Evolutionary conservation across 176 grass and related monocot genomes (phyloP), one percentile per base, ranked within the genome.

Genomic region (Oryza meridionalis): DNA sequence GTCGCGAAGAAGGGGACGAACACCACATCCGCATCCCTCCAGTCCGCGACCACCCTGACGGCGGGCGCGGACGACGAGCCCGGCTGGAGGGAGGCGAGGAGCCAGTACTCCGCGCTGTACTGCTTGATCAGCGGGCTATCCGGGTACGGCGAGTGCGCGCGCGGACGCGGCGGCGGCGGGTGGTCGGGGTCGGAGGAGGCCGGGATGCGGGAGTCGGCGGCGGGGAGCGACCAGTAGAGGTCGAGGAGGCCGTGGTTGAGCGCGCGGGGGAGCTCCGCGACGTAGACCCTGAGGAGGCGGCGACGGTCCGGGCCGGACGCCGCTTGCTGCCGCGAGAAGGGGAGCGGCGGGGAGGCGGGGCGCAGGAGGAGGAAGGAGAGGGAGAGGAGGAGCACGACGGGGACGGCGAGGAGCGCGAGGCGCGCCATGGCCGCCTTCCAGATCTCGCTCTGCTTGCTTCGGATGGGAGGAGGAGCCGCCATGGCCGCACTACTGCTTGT

Each of bases 51-150:
- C 25, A 96, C 91, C 84, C 89, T 90, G 40, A 90, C 77, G 11
- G 85, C 69, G 0, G 47, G 21, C 19, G 91, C 21, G 16, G 46
- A 12, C 77, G 33, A 16, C 15, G 31, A 66, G 27, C 35, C 55
- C 78, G 82, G 22, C 66, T 63, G 87, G 47, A 99, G 91, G 77
- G 92, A 94, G 3, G 61, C 71, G 17, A 99, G 83, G 49, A 99
- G 87, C 93, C 96, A 99, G 81, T 96, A 99, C 93, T 99, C 93
- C 63, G 96, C 86, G 74, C 88, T 95, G 84, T 96, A 99, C 88
- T 94, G 96, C 78, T 90, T 76, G 67, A 97, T 97, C 51, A 97
- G 88, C 5, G 91, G 89, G 72, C 67, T 94, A 19, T 84, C 79
- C 1, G 94, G 94, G 89, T 97, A 97, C 27, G 66, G 87, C 32